Evolutionary conservation across 108 stramenopile species (phyloP), one percentile per base, ranked within the genome.

Genomic region (Pseudonitzschia pungens): DNA sequence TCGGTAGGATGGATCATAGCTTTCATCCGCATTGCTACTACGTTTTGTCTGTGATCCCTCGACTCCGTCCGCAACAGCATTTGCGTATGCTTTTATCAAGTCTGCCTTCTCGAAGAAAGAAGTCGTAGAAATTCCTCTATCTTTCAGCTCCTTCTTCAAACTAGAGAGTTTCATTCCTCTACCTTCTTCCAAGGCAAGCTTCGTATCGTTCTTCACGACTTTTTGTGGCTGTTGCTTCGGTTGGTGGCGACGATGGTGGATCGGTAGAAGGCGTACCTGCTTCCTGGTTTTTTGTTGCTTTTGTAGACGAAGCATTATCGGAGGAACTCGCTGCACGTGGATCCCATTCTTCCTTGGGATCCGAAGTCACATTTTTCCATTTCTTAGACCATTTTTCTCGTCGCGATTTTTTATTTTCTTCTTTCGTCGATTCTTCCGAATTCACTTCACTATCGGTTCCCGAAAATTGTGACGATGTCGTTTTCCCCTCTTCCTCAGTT

Each of bases 71-170:
- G 89, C 92, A 55, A 86, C 56, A 2, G 85, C 84, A 58, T 90
- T 84, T 12, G 92, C 92, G 22, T 87, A 82, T 28, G 92, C 89
- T 16, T 81, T 71, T 14, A 87, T 84, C 71, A 93, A 87, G 76
- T 93, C 92, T 18, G 77, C 72, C 59, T 93, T 93, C 79, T 90
- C 89, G 63, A 92, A 81, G 68, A 92, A 92, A 12, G 82, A 68
- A 51, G 70, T 77, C 0, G 89, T 92, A 18, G 77, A 65, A 41
- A 92, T 86, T 14, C 91, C 89, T 44, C 84, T 84, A 1, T 80
- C 75, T 69, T 87, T 65, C 41, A 92, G 73, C 71, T 92, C 91
- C 60, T 89, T 83, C 42, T 77, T 83, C 51, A 91, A 77, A n/a
- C 84, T 84, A 41, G 68, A 73, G 4, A 77, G 82, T 76, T 77